phyloP scores from a whole-genome alignment of 2,329 filamentous ascomycete genomes.

The Tricladium varicosporioides region DNA sequence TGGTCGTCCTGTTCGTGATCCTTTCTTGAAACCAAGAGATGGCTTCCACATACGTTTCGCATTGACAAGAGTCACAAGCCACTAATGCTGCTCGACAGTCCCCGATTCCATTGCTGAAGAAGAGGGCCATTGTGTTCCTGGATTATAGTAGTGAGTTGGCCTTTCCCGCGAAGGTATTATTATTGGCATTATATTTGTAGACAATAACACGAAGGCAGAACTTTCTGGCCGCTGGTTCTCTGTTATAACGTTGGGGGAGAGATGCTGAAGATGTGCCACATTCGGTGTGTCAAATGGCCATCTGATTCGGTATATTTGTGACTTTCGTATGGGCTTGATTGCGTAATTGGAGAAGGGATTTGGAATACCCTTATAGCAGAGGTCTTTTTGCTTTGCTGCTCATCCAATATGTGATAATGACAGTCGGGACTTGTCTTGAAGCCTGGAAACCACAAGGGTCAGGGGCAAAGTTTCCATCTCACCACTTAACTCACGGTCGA shows the following conservation, averaged over 20 bases:
- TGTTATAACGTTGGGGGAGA: constrained; percentile 1
- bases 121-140: neutral
- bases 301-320: too few species aligned
- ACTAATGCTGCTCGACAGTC: constrained; percentile 6
- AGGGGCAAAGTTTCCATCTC: too few species aligned
- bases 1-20: neutral
- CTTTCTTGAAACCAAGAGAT: neutral
- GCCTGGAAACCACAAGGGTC: too few species aligned
- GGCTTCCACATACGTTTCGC: constrained; percentile 1
- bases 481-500: constrained; percentile 17
- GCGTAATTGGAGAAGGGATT: too few species aligned
- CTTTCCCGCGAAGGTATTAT: neutral
- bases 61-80: constrained; percentile 3
- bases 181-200: too few species aligned
- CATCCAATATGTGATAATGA: too few species aligned
- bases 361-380: too few species aligned
- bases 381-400: too few species aligned
- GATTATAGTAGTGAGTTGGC: neutral
- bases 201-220: too few species aligned
- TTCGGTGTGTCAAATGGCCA: neutral
- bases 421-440: too few species aligned
- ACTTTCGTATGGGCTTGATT: too few species aligned
- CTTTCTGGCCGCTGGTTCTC: too few species aligned
- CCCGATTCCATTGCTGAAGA: constrained; percentile 1
- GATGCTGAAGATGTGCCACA: constrained; percentile 2